Percentiles rank a stretch among this genome's conserved stretches.
Conservation (phyloP, 345 rosid species). For the Lagerstroemia speciosa region DNA sequence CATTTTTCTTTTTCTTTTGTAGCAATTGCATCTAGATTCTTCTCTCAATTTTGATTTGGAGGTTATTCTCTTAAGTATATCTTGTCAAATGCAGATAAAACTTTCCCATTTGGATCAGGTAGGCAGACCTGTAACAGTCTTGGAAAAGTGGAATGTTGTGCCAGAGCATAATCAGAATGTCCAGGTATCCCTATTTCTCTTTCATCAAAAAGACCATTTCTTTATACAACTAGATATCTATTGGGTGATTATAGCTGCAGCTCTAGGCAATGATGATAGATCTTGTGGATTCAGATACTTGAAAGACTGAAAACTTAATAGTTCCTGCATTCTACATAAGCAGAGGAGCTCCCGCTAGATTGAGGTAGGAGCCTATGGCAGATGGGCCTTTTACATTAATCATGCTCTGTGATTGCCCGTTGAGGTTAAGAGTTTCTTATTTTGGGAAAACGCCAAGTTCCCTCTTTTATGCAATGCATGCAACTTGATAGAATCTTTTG, state of each 20-base stretch:
- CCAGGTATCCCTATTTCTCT: conserved; percentile 46
- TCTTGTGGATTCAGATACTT: not conserved
- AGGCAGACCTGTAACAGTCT: conserved; percentile 80
- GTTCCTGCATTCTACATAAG: not conserved
- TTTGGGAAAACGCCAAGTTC: not conserved
- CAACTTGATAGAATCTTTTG: not conserved
- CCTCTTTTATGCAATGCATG: not conserved
- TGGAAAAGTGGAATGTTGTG: conserved; percentile 68
- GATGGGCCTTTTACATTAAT: not conserved
- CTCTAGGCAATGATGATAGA: not conserved
- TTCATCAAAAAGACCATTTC: not conserved
- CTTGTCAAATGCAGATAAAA: conserved; percentile 42
- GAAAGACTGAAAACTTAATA: not conserved
- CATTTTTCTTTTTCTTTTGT: not conserved
- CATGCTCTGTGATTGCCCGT: not conserved
- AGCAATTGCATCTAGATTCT: not conserved
- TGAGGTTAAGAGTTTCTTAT: not conserved
- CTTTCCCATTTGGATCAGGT: conserved; percentile 80
- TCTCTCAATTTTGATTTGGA: conserved; percentile 4
- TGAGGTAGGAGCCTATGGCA: no score
- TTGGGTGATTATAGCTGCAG: not conserved
- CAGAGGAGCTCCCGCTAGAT: not conserved
- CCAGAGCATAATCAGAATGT: conserved; percentile 87
- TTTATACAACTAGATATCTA: not conserved
- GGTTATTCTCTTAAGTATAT: not conserved